phyloP scores from a whole-genome alignment of 345 rosid species.

The Pugionium cornutum region DNA sequence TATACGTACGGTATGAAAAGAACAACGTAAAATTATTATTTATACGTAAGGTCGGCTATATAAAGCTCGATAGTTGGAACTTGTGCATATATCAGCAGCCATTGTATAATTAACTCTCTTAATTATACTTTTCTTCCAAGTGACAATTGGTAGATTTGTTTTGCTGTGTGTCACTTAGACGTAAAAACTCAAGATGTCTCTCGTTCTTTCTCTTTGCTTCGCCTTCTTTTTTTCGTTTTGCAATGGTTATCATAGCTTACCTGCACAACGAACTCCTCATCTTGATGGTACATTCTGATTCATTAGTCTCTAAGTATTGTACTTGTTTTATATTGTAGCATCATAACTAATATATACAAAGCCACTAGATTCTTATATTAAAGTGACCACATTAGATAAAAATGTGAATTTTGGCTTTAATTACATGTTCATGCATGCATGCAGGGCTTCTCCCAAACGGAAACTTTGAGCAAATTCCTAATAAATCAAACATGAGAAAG shows the following conservation, averaged over 20 bases:
- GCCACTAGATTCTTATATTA: neutral
- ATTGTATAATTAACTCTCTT: neutral
- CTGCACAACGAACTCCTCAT: conserved; percentile 24
- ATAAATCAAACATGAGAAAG: conserved; percentile 58
- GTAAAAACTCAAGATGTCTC: conserved; percentile 32
- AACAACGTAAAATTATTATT: neutral
- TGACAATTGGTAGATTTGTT: neutral
- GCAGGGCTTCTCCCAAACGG: conserved; percentile 71
- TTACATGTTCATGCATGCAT: neutral
- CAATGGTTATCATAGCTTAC: conserved; percentile 28
- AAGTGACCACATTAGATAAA: neutral
- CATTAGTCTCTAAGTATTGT: too few relatives aligned
- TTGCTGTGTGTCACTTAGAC: neutral
- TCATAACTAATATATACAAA: too few relatives aligned
- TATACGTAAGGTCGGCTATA: conserved; percentile 27
- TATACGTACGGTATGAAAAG: too few relatives aligned
- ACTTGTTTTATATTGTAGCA: too few relatives aligned
- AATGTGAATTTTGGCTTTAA: neutral
- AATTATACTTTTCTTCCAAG: neutral
- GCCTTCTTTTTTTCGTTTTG: conserved; percentile 17
- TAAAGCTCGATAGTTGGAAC: conserved; percentile 21
- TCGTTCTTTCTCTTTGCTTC: conserved; percentile 30
- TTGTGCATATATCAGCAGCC: conserved; percentile 16
- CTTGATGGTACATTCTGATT: conserved; percentile 30
- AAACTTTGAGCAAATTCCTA: conserved; percentile 64